These are phyloP conservation scores for Pezicula neosporulosa DNA, from an alignment of 2,329 filamentous ascomycete genomes.

Conservation along the genomic window DNA sequence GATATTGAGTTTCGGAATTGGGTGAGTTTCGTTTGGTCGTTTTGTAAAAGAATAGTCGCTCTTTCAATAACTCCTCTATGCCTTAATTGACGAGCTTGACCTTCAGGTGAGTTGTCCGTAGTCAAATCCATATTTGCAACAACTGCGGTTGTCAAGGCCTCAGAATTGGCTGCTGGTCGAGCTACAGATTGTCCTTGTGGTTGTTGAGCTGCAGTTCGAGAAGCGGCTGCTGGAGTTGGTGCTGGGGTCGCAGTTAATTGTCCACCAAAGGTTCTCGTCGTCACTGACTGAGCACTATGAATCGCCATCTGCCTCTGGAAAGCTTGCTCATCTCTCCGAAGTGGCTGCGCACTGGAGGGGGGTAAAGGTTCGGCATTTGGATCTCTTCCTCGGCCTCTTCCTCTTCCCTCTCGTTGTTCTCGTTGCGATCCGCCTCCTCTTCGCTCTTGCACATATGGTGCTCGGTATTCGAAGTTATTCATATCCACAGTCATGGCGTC, in stretches of 20 bases:
- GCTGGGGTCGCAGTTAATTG: constrained; percentile 56
- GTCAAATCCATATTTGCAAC: constrained; percentile 50
- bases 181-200: constrained; percentile 10
- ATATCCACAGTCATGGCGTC: constrained; percentile 86
- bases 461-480: constrained; percentile 76
- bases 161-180: constrained; percentile 17
- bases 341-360: constrained; percentile 70
- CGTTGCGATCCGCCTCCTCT: constrained; percentile 41
- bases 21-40: constrained; percentile 69
- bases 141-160: constrained; percentile 32
- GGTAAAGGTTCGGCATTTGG: constrained; percentile 81
- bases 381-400: constrained; percentile 69
- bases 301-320: constrained; percentile 92
- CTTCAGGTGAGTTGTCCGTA: constrained; percentile 62
- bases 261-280: constrained; percentile 79
- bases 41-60: constrained; percentile 74
- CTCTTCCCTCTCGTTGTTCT: constrained; percentile 36
- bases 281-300: constrained; percentile 78
- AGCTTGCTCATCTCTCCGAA: constrained; percentile 83
- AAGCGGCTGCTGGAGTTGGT: constrained; percentile 35
- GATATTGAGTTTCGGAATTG: constrained; percentile 81
- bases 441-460: constrained; percentile 62
- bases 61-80: constrained; percentile 85
- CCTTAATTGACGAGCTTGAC: constrained; percentile 75
- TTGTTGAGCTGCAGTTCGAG: constrained; percentile 17